Conservation (phyloP, 1,284 basidiomycete genomes). For the Cryptococcus deneoformans region DNA sequence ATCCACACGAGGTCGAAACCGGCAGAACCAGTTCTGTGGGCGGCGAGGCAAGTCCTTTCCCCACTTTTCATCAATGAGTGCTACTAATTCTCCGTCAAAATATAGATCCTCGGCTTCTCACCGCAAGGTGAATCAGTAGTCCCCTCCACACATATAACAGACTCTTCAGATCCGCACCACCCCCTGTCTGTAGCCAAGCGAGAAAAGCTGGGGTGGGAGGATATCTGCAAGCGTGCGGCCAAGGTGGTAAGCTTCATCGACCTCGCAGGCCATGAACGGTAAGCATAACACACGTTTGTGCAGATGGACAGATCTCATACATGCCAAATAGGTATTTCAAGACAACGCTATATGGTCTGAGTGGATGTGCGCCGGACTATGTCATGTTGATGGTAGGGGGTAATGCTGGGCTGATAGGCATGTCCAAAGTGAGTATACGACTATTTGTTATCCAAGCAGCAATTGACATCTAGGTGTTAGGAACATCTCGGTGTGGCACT, state of each 20-base stretch:
- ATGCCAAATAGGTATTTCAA: slow-evolving; percentile 54
- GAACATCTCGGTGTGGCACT: slow-evolving; percentile 91
- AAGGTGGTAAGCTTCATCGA: slow-evolving; percentile 97
- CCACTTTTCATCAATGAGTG: neutral
- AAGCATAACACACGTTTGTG: slow-evolving; percentile 56
- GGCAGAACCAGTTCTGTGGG: slow-evolving; percentile 93
- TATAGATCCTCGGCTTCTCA: slow-evolving; percentile 54
- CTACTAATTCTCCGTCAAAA: slow-evolving; percentile 54
- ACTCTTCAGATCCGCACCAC: slow-evolving; percentile 70
- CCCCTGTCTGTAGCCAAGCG: slow-evolving; percentile 54
- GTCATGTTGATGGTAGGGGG: slow-evolving; percentile 95
- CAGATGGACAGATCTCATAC: neutral
- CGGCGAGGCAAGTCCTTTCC: slow-evolving; percentile 63
- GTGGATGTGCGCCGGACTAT: slow-evolving; percentile 91
- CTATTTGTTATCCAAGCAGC: too few species aligned
- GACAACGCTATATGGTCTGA: slow-evolving; percentile 93
- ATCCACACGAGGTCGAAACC: slow-evolving; percentile 97
- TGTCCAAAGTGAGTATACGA: slow-evolving; percentile 66
- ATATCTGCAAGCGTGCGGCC: slow-evolving; percentile 84
- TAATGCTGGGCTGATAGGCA: slow-evolving; percentile 91
- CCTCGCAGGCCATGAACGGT: slow-evolving; percentile 85
- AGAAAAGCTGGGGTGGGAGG: slow-evolving; percentile 92
- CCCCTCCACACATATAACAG: slow-evolving; percentile 54
- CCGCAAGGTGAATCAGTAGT: slow-evolving; percentile 71
- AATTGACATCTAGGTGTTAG: slow-evolving; percentile 1